Evolutionary conservation across 495 filamentous ascomycete species (phyloP).

Genomic region (Hypoxylon fuscum): DNA sequence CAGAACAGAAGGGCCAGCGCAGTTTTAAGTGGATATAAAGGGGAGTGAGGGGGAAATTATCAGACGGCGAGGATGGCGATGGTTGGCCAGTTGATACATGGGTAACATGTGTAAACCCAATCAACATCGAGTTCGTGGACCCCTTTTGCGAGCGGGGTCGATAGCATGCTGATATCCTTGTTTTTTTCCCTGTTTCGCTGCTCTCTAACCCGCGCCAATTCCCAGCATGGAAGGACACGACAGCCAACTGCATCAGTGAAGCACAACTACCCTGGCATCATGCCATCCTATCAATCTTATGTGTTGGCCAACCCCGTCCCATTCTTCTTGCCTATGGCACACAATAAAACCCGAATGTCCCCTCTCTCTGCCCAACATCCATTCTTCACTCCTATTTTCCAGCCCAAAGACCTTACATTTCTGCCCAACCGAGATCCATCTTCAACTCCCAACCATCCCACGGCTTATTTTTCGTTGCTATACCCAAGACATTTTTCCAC

Average conservation of each 20-base stretch:
- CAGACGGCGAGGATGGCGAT: slow-evolving; percentile 9
- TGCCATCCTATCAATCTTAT: slow-evolving; percentile 32
- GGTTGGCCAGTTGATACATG: slow-evolving; percentile 6
- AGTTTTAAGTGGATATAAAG: slow-evolving; percentile 26
- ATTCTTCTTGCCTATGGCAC: slow-evolving; percentile 38
- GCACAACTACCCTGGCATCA: slow-evolving; percentile 38
- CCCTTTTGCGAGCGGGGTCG: slow-evolving; percentile 27
- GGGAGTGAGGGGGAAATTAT: slow-evolving; percentile 32
- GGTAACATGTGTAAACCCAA: slow-evolving; percentile 13
- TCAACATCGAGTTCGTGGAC: slow-evolving; percentile 16
- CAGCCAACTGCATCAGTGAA: slow-evolving; percentile 34
- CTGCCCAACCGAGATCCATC: slow-evolving; percentile 55
- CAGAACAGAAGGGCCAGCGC: slow-evolving; percentile 29
- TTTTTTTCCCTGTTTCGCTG: slow-evolving; percentile 22
- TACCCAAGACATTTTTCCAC: slow-evolving; percentile 41
- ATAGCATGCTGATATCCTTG: slow-evolving; percentile 16
- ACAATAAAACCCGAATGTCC: slow-evolving; percentile 59
- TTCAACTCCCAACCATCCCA: slow-evolving; percentile 36
- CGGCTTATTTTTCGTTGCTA: slow-evolving; percentile 42
- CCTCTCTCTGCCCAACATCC: slow-evolving; percentile 60
- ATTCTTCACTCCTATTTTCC: slow-evolving; percentile 52
- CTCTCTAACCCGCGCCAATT: slow-evolving; percentile 25
- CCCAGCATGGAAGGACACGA: slow-evolving; percentile 18
- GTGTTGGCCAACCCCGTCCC: slow-evolving; percentile 37
- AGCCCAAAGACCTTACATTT: slow-evolving; percentile 58